Evolutionary conservation across 1,284 basidiomycete species (phyloP).

Genomic region (Erythrobasidium hasegawianum): DNA sequence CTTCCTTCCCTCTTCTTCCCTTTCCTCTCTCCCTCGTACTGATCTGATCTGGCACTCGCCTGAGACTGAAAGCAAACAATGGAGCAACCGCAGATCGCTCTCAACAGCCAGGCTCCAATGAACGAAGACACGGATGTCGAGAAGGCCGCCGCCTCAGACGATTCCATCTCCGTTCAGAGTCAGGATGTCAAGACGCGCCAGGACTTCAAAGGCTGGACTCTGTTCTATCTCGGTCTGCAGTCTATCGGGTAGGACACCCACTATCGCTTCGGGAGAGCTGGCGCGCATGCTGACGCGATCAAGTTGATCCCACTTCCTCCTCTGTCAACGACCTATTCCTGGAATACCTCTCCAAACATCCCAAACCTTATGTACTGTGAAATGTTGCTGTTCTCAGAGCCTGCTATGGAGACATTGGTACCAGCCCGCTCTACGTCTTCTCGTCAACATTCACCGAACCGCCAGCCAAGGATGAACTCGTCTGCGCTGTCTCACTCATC

Average conservation of each 20-base stretch:
- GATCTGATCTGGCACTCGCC: too few species aligned
- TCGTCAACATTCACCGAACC: constrained; percentile 6
- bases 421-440: constrained; percentile 7
- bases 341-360: neutral
- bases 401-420: constrained; percentile 1
- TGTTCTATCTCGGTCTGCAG: constrained; percentile 1
- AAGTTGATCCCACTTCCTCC: neutral
- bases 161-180: neutral
- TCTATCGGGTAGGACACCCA: neutral
- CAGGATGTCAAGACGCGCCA: constrained; percentile 1
- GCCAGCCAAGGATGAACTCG: constrained; percentile 3
- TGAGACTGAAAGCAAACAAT: neutral
- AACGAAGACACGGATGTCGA: neutral
- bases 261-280: neutral
- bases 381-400: neutral
- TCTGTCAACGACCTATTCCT: too few species aligned
- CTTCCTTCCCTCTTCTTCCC: neutral
- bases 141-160: neutral
- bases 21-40: neutral
- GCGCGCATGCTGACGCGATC: neutral
- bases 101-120: neutral
- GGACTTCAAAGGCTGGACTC: constrained; percentile 3
- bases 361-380: neutral
- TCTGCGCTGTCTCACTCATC: constrained; percentile 3
- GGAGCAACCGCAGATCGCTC: neutral